Base-by-base conservation (phyloP, 1,284 basidiomycete species). In the Malassezia yamatoensis region DNA sequence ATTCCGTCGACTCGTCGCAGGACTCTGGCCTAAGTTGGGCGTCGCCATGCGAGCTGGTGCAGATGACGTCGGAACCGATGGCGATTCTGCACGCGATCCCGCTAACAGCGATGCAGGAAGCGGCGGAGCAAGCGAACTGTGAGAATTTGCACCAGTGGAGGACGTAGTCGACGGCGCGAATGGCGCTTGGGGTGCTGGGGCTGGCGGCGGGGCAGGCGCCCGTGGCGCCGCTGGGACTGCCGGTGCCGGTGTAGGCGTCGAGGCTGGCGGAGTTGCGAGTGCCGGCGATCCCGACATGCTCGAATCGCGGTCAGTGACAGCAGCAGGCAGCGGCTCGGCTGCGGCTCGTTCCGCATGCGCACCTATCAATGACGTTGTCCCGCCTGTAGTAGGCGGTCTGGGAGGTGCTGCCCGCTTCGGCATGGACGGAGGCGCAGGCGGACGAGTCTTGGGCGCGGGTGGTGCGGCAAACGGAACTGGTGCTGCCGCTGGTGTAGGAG, bases 321-420 rank as follows among this genome's bases (percentile, higher is more conserved):
- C 20, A 24, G 54, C 34, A 11, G 41, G 15, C 21, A 34, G 24
- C 7, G 43, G 16, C 41, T 21, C 20, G n/a, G 46, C 39, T 8
- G 53, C 36, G 7, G 53, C 39, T 29, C 24, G 24, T 29, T 29
- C 24, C 24, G 24, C 24, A 29, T 29, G 24, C 24, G 24, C 24
- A 29, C 24, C 24, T 29, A 7, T 29, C 24, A 7, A 29, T 20
- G 53, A 37, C 15, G 41, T 41, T 15, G 41, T 16, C 13, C 20
- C 13, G 13, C 33, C 32, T 4, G 11, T 32, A n/a, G 47, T 32
- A 0, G 59, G 54, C 12, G 57, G 50, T 1, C 47, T 47, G 2
- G 59, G 59, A 4, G 59, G 59, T 20, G 59, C 59, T 16, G 51
- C 44, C 2, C 55, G 59, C 35, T 50, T 46, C 8, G 54, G 54